Evolutionary conservation across 129 eudicot species (phyloP), one percentile per base, ranked within the genome.

Genomic region (Dittrichia graveolens): DNA sequence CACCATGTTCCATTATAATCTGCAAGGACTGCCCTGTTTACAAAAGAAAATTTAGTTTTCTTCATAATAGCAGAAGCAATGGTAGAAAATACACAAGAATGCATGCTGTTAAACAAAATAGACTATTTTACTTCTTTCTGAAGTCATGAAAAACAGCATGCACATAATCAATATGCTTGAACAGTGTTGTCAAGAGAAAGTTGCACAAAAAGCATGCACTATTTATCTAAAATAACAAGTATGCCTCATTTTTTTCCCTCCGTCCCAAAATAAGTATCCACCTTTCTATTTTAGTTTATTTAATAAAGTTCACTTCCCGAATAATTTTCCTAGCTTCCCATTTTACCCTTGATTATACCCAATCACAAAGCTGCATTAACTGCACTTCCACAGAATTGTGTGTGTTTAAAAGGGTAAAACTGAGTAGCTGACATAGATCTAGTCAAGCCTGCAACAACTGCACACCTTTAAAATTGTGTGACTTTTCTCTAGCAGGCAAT

Each of bases 1-100:
- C 98, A 19, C 97, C 98, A 82, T 90, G 97, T 80, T 90, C 97
- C 98, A 94, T 76, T 65, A 94, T 84, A 59, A 86, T 84, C 72
- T 90, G 98, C 84, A 94, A 74, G 39, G 98, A 85, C 61, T 84
- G 77, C 78, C 97, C 98, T 93, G 85, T 10, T 12, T 52, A 69
- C 60, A 80, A 35, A 38, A 49, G 58, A 38, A 35, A 35, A 16
- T 3, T 49, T 49, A 63, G 61, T 43, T 3, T 55, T 56, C 18
- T 50, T 54, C 61, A 31, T 39, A 42, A 50, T 53, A 38, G 24
- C 15, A 39, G 2, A 46, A 43, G 37, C 46, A n/a, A 31, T 37
- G 58, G 14, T 56, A 53, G 48, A 70, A 70, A 9, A 70, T 42
- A 35, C 50, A 45, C 46, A 76, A 65, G 9, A 44, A 44, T 44